Evolutionary conservation across 2,329 filamentous ascomycete species (phyloP).

Genomic region (Colletotrichum costaricense): DNA sequence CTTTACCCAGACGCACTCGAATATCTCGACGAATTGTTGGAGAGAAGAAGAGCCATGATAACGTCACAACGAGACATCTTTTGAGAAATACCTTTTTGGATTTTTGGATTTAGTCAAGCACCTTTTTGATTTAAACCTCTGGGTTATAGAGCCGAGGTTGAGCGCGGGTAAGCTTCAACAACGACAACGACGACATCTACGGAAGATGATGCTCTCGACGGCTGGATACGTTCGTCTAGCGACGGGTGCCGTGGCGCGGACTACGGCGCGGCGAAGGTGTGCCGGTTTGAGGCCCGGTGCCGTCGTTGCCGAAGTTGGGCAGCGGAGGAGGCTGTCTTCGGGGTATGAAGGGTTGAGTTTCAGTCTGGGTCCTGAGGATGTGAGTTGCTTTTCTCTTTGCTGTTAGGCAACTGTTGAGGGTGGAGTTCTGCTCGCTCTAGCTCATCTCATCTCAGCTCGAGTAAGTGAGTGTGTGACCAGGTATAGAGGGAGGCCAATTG

Average conservation of each 20-base stretch:
- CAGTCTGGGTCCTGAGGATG: conserved; percentile 9
- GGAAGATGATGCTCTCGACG: background rate
- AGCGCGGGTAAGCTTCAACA: background rate
- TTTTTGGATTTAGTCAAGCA: background rate
- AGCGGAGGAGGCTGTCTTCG: background rate
- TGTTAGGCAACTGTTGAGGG: background rate
- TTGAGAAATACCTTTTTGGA: background rate
- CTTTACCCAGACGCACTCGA: background rate
- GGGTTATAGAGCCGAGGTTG: background rate
- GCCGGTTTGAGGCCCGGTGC: background rate
- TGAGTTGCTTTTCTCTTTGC: background rate
- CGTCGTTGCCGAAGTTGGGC: background rate
- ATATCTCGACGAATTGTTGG: too few relatives aligned
- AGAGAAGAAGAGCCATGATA: background rate
- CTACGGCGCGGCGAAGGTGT: background rate
- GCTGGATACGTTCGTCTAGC: background rate
- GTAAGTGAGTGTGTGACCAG: background rate
- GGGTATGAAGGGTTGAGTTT: conserved; percentile 5
- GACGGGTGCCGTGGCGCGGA: background rate
- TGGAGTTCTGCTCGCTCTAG: background rate
- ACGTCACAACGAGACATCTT: background rate
- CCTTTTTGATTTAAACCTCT: background rate
- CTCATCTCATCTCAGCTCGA: background rate
- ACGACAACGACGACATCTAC: too few relatives aligned
- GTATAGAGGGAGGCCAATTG: background rate